Evolutionary conservation across 805 yeast genomes (phyloP), one percentile per base, ranked within the genome.

Genomic region (Sugiyamaella floridensis): DNA sequence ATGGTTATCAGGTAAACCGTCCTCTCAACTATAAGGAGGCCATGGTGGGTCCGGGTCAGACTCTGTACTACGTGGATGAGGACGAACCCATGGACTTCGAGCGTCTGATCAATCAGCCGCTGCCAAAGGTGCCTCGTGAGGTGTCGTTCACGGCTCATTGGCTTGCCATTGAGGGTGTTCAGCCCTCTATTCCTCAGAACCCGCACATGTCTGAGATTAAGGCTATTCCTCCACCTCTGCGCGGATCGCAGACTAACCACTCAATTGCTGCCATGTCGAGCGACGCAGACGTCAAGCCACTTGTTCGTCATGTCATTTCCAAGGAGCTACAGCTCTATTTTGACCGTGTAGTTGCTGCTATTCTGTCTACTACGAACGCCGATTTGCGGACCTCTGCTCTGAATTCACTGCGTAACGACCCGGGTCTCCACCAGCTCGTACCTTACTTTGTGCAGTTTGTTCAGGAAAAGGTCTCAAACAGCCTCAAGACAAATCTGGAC

Each of bases 91-190:
- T 92, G 34, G 98, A 93, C 66, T 87, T 93, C 64, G 99, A 95
- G 66, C 87, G 87, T 63, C 74, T 95, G 52, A 86, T 93, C 60
- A 92, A 93, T 66, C 92, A 86, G 66, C 97, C 97, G 32, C 73
- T 93, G 55, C 99, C 99, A 5, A 88, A 85, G 62, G 96, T 95
- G 2, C 99, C 99, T 4, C 78, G 98, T 54, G 83, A 85, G 55
- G 84, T 95, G 2, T 84, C 96, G 0, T 90, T 87, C 67, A 89
- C 98, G 0, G 95, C 97, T 5, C 76, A 71, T 57, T 92, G 99
- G 98, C 75, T 95, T 32, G 98, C 99, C 0, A 87, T 93, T 50
- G 99, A 93, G 69, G 99, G 99, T 53, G 96, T 93, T 8, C 99
- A 93, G 66, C 99, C 99, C 0, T 84, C 93, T 32, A 92, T 93